These are phyloP conservation scores for Globisporangium cederbergense DNA, from an alignment of 352 stramenopile species.

Conservation along the genomic window DNA sequence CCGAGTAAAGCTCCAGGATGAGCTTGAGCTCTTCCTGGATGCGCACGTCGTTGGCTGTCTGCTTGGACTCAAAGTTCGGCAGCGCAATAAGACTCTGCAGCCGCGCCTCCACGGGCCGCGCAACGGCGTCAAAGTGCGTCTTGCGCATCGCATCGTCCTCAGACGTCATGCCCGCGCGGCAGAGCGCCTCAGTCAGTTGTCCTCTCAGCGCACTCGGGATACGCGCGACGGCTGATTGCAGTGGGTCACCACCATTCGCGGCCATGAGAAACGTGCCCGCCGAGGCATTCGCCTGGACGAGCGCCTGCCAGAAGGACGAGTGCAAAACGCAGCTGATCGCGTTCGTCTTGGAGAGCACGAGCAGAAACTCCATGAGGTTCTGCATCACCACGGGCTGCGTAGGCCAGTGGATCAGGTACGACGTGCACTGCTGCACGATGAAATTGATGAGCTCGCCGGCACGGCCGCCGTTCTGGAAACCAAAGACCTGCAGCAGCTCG, in stretches of 20 bases:
- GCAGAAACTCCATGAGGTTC: constrained; percentile 74
- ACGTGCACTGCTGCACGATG: constrained; percentile 55
- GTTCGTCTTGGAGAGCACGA: constrained; percentile 62
- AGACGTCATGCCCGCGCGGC: constrained; percentile 63
- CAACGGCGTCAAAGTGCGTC: constrained; percentile 57
- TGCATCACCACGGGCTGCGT: constrained; percentile 83
- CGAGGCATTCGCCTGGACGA: constrained; percentile 69
- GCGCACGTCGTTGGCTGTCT: constrained; percentile 57
- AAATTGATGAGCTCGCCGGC: constrained; percentile 65
- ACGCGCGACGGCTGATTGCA: constrained; percentile 49
- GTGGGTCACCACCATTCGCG: constrained; percentile 18
- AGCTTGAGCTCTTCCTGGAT: constrained; percentile 76
- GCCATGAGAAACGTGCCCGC: constrained; percentile 52
- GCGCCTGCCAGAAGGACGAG: constrained; percentile 60
- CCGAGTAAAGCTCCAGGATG: constrained; percentile 74
- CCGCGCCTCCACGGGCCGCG: constrained; percentile 39
- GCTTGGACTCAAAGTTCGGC: constrained; percentile 56
- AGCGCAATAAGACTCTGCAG: constrained; percentile 54
- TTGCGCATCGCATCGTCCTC: constrained; percentile 37
- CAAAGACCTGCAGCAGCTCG: constrained; percentile 62
- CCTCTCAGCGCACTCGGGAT: constrained; percentile 58
- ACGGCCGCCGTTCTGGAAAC: constrained; percentile 45
- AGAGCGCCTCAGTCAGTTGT: constrained; percentile 66
- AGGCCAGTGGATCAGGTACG: constrained; percentile 80
- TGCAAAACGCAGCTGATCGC: constrained; percentile 55